These are phyloP conservation scores for Luvunga scandens DNA, from an alignment of 345 rosid species.

Conservation along the genomic window DNA sequence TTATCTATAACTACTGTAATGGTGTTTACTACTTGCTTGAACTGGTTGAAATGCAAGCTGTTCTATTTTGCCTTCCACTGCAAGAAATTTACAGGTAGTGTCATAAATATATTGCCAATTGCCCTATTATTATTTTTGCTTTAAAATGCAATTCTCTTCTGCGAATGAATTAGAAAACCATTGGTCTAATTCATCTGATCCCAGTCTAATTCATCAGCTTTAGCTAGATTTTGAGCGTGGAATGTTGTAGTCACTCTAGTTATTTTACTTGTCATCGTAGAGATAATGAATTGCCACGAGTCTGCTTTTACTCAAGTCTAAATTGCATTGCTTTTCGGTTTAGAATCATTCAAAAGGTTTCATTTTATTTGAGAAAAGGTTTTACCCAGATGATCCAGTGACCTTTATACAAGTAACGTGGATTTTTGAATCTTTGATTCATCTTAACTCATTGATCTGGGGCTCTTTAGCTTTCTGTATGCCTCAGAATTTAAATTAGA, in stretches of 20 bases:
- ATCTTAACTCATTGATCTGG: too few species aligned
- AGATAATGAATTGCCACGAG: too few species aligned
- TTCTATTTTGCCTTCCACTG: slow-evolving; percentile 10
- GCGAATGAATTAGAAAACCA: too few species aligned
- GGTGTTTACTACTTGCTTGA: slow-evolving; percentile 7
- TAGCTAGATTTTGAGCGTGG: neutral
- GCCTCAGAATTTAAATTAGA: too few species aligned
- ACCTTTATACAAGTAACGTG: neutral
- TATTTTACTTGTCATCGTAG: too few species aligned
- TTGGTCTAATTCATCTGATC: too few species aligned
- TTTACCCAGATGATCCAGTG: neutral
- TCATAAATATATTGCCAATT: neutral
- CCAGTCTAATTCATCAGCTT: neutral
- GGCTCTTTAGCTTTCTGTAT: too few species aligned
- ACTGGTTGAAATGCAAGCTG: slow-evolving; percentile 10
- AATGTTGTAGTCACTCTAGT: neutral
- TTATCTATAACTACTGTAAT: slow-evolving; percentile 18
- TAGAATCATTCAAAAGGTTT: neutral
- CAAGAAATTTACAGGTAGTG: slow-evolving; percentile 3
- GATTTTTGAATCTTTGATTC: neutral
- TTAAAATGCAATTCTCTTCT: neutral
- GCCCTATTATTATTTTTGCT: neutral
- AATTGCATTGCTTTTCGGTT: too few species aligned
- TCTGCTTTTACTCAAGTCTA: too few species aligned
- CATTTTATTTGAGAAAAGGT: neutral